phyloP scores from a whole-genome alignment of 306 rosid species.

The Trifolium dubium region DNA sequence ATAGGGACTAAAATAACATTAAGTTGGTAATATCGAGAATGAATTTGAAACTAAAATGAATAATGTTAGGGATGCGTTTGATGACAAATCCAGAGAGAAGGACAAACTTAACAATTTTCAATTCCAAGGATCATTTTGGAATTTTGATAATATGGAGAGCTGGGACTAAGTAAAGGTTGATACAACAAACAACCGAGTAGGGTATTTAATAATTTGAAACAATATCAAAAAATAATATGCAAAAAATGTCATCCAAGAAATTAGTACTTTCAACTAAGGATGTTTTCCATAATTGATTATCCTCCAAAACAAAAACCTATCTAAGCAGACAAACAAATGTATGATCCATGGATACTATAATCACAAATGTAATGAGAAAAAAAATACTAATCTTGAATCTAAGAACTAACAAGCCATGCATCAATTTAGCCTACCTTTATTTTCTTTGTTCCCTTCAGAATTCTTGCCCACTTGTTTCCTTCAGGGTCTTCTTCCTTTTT shows the following conservation, averaged over 20 bases:
- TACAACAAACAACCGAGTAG: neutral
- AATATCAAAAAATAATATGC: neutral
- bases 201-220: too few relatives aligned
- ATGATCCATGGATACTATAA: neutral
- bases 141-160: too few relatives aligned
- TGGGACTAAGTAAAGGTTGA: too few relatives aligned
- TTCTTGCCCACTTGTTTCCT: slow-evolving; percentile 94
- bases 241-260: neutral
- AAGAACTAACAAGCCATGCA: slow-evolving; percentile 16
- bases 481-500: slow-evolving; percentile 89
- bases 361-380: neutral
- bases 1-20: too few relatives aligned
- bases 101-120: too few relatives aligned
- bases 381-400: neutral
- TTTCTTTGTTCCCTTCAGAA: slow-evolving; percentile 74
- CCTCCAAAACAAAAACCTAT: slow-evolving; percentile 12
- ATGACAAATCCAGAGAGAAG: too few relatives aligned
- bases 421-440: slow-evolving; percentile 66
- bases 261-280: neutral
- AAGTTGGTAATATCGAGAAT: too few relatives aligned
- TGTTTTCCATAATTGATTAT: slow-evolving; percentile 17
- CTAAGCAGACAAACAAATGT: slow-evolving; percentile 18
- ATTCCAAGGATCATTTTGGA: too few relatives aligned
- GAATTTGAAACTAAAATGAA: too few relatives aligned
- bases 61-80: too few relatives aligned